Base-by-base conservation (phyloP, 2,329 filamentous ascomycete genomes). In the Blumeriella jaapii region DNA sequence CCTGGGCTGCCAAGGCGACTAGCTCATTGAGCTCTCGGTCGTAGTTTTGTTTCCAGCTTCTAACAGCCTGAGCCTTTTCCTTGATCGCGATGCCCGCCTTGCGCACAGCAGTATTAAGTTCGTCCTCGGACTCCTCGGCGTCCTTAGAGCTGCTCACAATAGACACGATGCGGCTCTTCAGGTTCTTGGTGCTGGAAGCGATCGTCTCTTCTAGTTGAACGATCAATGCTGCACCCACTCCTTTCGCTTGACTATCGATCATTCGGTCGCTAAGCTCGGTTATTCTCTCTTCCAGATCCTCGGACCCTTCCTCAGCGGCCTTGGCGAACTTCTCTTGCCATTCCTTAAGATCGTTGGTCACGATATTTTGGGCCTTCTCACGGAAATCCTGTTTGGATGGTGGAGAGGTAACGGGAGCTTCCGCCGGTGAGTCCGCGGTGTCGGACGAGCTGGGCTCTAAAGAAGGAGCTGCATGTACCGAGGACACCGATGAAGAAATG, bases 291-390 rank as follows among this genome's bases (percentile, higher is more conserved):
- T 73, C 66, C 5, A 83, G 62, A 49, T 82, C 74, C 42, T 78
- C 74, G n/a, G 72, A 64, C 5, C 86, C 87, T 55, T 93, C 86
- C 41, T 93, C 82, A 6, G 84, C 84, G 7, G 86, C 86, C 40
- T 78, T 74, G 17, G 82, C 71, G 55, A 94, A 95, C 53, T 93
- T 93, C 42, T 74, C 74, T 58, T 95, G 82, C 89, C 91, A 98
- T 37, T 70, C 69, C 46, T 74, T 70, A 10, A 98, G 69, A 55
- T 98, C 91, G 28, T 79, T 71, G 2, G 76, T 68, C 26, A 96
- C 82, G 44, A 71, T 72, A 50, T 78, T 71, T 28, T 74, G 73
- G 2, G 71, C 71, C 3, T 66, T 69, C 35, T 70, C 69, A 16
- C 71, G 68, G 11, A 63, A 58, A 16, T 75, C 69, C 18, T 69